Base-by-base conservation (phyloP, 352 stramenopile species). In the Globisporangium polare region DNA sequence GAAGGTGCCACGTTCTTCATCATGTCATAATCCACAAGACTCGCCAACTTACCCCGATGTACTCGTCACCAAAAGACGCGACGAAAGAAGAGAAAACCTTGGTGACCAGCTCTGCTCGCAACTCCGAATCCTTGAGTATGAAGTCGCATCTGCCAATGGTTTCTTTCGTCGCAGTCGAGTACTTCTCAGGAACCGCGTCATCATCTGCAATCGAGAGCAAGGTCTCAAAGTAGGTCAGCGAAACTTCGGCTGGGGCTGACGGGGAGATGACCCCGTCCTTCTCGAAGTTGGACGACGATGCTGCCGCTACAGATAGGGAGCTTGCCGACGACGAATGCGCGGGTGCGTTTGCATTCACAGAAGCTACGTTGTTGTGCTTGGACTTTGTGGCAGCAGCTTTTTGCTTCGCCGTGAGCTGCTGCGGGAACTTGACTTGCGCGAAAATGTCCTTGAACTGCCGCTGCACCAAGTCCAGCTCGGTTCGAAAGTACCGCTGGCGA, bases 21-120 rank as follows among this genome's bases (percentile, higher is more conserved):
- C 18, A 52, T 26, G 2, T 41, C 26, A 15, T 31, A 8, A n/a
- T n/a, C n/a, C 31, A 24, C 29, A 41, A 2, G 20, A n/a, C 22
- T 2, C 12, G 9, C 8, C 12, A n/a, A 49, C 66, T 35, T 78
- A 94, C 85, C 6, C 57, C 65, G 20, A 92, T 62, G 39, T 86
- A 90, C 22, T 89, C 76, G 37, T 90, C 85, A 20, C 77, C 80
- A 63, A 79, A 91, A 13, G 75, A 74, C 3, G 69, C 66, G 26
- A 75, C 64, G 52, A 89, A 91, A 1, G 69, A 80, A 12, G 74
- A 78, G 56, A 89, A 92, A 3, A 89, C 29, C 49, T 88, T 90
- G 12, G 82, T 90, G 27, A 88, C 59, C 12, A 94, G 58, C 49
- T 94, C 85, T 1, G 73, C 75, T 6, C 74, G 75, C 58, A 92